A percentile compares a stretch with the other conserved stretches of the same genome.
phyloP scores from a whole-genome alignment of 2,329 filamentous ascomycete species.

The Fusarium longipes region DNA sequence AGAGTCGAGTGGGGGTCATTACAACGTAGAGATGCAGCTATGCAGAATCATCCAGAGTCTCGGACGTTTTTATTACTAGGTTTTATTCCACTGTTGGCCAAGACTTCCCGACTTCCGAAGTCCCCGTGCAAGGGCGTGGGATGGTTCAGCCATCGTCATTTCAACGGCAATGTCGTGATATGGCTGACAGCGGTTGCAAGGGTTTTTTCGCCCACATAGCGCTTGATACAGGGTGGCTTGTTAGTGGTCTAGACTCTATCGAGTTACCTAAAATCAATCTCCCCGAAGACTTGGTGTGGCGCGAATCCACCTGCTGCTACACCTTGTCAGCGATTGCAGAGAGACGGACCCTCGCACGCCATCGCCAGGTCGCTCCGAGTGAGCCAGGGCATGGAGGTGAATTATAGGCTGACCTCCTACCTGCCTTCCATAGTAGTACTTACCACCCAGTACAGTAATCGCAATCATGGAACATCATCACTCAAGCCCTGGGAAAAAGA shows the following conservation, averaged over 20 bases:
- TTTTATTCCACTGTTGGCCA: conserved; percentile 9
- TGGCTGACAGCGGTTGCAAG: conserved; percentile 37
- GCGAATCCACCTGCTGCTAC: conserved; percentile 19
- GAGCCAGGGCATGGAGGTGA: conserved; percentile 31
- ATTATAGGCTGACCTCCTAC: neutral
- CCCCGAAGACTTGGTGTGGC: conserved; percentile 36
- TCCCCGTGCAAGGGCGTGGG: conserved; percentile 28
- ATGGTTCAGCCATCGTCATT: conserved; percentile 40
- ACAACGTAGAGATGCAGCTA: neutral
- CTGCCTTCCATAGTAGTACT: neutral
- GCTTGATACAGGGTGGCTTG: conserved; percentile 28
- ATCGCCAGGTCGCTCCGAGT: conserved; percentile 48
- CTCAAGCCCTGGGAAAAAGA: conserved; percentile 27
- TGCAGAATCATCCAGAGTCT: neutral
- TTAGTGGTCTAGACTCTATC: conserved; percentile 16
- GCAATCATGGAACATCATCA: conserved; percentile 32
- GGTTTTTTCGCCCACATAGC: conserved; percentile 40
- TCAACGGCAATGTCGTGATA: conserved; percentile 43
- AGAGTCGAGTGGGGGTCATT: conserved; percentile 27
- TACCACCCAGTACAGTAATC: conserved; percentile 2
- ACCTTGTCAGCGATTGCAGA: conserved; percentile 38
- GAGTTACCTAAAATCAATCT: conserved; percentile 27
- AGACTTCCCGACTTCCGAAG: conserved; percentile 31
- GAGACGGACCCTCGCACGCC: conserved; percentile 43
- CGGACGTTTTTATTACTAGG: conserved; percentile 15